Conservation (phyloP, 352 stramenopile genomes). For the Globisporangium alternatum region DNA sequence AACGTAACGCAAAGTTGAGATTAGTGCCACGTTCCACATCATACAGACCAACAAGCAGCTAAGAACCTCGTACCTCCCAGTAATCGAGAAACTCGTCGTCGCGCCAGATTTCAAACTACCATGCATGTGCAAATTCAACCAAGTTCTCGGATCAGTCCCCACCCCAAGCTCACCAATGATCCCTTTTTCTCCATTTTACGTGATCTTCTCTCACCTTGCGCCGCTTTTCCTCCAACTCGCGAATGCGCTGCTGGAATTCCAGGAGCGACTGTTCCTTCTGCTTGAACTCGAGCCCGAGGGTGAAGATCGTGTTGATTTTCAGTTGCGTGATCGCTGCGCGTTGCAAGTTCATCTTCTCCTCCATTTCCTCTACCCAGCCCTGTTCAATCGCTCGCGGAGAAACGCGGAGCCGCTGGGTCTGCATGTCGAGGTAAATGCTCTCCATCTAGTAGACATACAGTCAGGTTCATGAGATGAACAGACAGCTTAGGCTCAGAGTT, state of each 20-base stretch:
- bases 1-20: not conserved
- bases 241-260: constrained; percentile 33
- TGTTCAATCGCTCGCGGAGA: constrained; percentile 77
- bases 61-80: constrained; percentile 52
- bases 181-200: not conserved
- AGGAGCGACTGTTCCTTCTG: constrained; percentile 43
- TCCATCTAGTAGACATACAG: constrained; percentile 44
- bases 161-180: too few species aligned
- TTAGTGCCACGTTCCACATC: not conserved
- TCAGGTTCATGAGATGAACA: too few species aligned
- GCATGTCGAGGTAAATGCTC: constrained; percentile 80
- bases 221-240: constrained; percentile 41
- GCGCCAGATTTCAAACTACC: constrained; percentile 64
- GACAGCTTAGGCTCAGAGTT: too few species aligned
- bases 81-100: constrained; percentile 81
- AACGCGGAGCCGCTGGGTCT: constrained; percentile 64
- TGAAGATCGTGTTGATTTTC: constrained; percentile 63
- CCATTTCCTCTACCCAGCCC: constrained; percentile 83
- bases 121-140: too few species aligned
- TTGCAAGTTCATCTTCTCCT: constrained; percentile 65
- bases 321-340: constrained; percentile 51
- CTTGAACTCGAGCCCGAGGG: constrained; percentile 52
- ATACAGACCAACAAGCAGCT: not conserved
- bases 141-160: too few species aligned
- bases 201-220: not conserved